Evolutionary conservation across 2,329 filamentous ascomycete species (phyloP).

Genomic region (Fusarium humuli): DNA sequence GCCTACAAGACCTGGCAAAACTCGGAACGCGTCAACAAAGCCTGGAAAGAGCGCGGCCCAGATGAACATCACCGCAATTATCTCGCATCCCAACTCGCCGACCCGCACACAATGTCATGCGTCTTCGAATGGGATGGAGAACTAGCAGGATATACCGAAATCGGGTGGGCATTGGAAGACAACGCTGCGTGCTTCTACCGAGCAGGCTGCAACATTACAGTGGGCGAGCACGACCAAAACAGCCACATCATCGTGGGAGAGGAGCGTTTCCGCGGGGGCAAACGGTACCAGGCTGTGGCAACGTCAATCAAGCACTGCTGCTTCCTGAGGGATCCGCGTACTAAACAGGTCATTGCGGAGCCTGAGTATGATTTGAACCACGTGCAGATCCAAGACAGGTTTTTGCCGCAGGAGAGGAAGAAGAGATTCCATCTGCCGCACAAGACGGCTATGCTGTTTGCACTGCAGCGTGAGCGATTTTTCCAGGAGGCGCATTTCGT

Average conservation of each 20-base stretch:
- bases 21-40: constrained; percentile 46
- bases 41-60: constrained; percentile 45
- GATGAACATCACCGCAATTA: constrained; percentile 46
- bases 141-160: constrained; percentile 45
- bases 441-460: constrained; percentile 47
- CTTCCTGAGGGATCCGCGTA: constrained; percentile 46
- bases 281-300: constrained; percentile 44
- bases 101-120: constrained; percentile 47
- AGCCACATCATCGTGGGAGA: constrained; percentile 46
- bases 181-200: constrained; percentile 46
- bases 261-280: constrained; percentile 44
- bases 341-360: constrained; percentile 44
- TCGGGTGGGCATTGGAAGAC: constrained; percentile 47
- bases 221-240: constrained; percentile 48
- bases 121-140: constrained; percentile 47
- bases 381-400: constrained; percentile 44
- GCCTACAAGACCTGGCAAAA: constrained; percentile 46
- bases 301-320: constrained; percentile 46
- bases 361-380: constrained; percentile 40
- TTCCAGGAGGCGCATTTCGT: constrained; percentile 46
- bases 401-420: constrained; percentile 46
- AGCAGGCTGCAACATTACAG: constrained; percentile 44
- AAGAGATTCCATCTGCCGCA: constrained; percentile 47
- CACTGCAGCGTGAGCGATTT: constrained; percentile 46
- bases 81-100: constrained; percentile 41